Evolutionary conservation across 176 grass and related monocot species (phyloP).

Genomic region (Aegilops tauschii): DNA sequence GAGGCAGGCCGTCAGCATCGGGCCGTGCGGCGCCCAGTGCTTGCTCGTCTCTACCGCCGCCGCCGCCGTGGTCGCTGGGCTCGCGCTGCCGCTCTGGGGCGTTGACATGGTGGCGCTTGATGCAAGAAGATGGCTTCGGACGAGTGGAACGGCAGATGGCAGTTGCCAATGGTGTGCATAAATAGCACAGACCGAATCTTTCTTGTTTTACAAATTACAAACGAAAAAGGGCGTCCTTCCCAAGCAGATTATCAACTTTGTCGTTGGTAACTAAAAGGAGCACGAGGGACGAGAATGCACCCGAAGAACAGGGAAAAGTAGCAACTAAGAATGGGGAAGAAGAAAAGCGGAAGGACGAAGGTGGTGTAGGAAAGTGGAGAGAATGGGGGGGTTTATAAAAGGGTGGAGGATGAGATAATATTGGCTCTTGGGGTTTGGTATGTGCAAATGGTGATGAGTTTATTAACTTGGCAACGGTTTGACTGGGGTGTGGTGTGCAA

Average conservation of each 20-base stretch:
- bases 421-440: constrained; percentile 13
- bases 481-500: not conserved
- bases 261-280: not conserved
- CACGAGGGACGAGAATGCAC: not conserved
- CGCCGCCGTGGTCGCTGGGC: constrained; percentile 1
- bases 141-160: not conserved
- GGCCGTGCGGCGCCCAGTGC: constrained; percentile 34
- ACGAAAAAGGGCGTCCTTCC: not conserved
- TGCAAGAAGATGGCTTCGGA: not conserved
- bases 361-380: not conserved
- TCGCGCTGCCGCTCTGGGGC: not conserved
- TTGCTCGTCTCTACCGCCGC: not conserved
- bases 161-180: constrained; percentile 26
- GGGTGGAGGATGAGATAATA: not conserved
- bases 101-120: constrained; percentile 28
- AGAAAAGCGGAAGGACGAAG: not conserved
- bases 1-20: constrained; percentile 33
- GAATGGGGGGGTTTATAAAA: constrained; percentile 22
- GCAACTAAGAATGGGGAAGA: not conserved
- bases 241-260: not conserved
- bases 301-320: too few relatives aligned
- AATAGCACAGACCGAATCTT: not conserved
- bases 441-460: constrained; percentile 1
- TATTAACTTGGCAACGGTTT: not conserved
- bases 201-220: not conserved